Evolutionary conservation across 169 alveolate species (phyloP).

Genomic region (Plasmodium vinckei): DNA sequence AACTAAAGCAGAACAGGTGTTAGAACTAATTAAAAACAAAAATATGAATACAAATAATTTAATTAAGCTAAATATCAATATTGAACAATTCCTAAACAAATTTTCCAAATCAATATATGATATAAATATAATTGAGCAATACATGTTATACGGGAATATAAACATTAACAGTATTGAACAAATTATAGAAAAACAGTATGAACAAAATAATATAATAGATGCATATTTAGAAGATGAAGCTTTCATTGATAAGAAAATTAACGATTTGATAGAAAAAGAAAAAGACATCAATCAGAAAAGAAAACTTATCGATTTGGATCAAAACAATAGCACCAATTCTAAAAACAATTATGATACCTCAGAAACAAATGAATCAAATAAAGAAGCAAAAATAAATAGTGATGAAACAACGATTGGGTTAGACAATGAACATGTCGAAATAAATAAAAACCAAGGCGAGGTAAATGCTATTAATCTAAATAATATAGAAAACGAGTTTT

Average conservation of each 20-base stretch:
- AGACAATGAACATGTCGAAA: not conserved
- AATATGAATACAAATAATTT: constrained; percentile 42
- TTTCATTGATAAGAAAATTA: constrained; percentile 31
- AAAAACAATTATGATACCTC: not conserved
- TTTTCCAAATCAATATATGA: constrained; percentile 62
- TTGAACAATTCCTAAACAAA: constrained; percentile 30
- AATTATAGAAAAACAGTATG: constrained; percentile 21
- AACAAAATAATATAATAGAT: constrained; percentile 13
- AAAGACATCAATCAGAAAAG: not conserved
- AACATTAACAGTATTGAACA: constrained; percentile 14
- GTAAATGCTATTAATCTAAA: not conserved
- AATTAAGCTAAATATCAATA: constrained; percentile 36
- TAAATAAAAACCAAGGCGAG: not conserved
- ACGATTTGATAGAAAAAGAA: constrained; percentile 26
- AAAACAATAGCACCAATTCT: not conserved
- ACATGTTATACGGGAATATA: constrained; percentile 30
- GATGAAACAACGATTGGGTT: not conserved
- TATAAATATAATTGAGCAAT: constrained; percentile 47
- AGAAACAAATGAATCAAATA: not conserved
- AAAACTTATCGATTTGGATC: not conserved
- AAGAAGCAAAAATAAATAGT: not conserved
- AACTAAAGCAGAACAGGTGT: constrained; percentile 33
- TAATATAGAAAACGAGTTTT: not conserved
- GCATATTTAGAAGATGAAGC: constrained; percentile 49
- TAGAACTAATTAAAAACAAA: constrained; percentile 58